phyloP scores from a whole-genome alignment of 805 yeast genomes.

The Yarrowia sp. region DNA sequence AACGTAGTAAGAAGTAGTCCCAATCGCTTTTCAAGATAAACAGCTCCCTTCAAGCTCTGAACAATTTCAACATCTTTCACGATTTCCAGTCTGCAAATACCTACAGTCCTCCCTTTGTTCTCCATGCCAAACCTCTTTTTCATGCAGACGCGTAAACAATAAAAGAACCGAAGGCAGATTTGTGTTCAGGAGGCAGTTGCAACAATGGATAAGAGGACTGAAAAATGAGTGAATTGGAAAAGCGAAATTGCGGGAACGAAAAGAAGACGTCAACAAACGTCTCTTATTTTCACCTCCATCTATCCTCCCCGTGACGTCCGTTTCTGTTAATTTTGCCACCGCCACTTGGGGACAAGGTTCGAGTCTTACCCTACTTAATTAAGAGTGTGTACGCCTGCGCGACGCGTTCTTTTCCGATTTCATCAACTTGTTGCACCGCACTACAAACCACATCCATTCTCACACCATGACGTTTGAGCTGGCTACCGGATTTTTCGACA shows the following conservation, averaged over 20 bases:
- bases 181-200: background rate
- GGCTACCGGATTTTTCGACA: slow-evolving; percentile 31
- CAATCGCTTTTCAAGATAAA: no score
- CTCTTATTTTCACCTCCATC: no score
- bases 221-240: no score
- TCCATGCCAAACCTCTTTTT: background rate
- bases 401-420: slow-evolving; percentile 29
- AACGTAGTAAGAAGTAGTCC: no score
- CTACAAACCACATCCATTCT: background rate
- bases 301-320: no score
- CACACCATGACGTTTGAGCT: slow-evolving; percentile 14
- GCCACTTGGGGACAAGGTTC: slow-evolving; percentile 9
- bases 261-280: no score
- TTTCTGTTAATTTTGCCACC: background rate
- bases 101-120: no score
- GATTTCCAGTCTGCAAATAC: no score
- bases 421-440: background rate
- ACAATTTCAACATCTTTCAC: no score
- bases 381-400: slow-evolving; percentile 31
- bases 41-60: no score
- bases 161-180: background rate
- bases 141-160: slow-evolving; percentile 24
- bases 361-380: slow-evolving; percentile 9
- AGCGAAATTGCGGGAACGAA: no score
- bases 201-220: background rate